These are phyloP conservation scores for Malus orientalis DNA, from an alignment of 306 rosid genomes.

Conservation along the genomic window DNA sequence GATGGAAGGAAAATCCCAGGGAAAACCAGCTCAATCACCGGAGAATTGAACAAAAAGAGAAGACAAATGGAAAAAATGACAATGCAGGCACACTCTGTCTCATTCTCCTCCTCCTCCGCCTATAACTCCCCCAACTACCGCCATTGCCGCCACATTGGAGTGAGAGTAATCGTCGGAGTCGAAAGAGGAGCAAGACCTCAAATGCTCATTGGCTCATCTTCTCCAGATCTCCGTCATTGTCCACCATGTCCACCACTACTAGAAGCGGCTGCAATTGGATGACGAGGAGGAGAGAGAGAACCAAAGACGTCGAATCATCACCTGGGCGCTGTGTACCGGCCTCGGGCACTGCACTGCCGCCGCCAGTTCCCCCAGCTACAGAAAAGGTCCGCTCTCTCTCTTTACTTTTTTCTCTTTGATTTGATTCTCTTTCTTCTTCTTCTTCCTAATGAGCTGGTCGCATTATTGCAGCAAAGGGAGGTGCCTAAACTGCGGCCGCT, in stretches of 20 bases:
- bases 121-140: not conserved
- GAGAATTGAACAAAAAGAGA: too few relatives aligned
- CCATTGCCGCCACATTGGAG: not conserved
- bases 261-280: not conserved
- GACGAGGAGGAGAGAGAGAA: not conserved
- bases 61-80: not conserved
- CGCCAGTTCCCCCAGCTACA: not conserved
- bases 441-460: not conserved
- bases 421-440: not conserved
- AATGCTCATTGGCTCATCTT: not conserved
- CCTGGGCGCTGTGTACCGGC: not conserved
- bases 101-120: not conserved
- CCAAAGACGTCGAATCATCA: not conserved
- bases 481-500: conserved; percentile 57
- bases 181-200: not conserved
- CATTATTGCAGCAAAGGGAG: conserved; percentile 18
- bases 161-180: not conserved
- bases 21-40: too few relatives aligned
- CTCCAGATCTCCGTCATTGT: not conserved
- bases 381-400: conserved; percentile 14
- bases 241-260: not conserved
- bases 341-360: not conserved
- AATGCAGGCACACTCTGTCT: not conserved
- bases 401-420: not conserved
- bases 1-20: too few relatives aligned